These are phyloP conservation scores for Clavaria fumosa DNA, from an alignment of 768 basidiomycete genomes.

Conservation along the genomic window DNA sequence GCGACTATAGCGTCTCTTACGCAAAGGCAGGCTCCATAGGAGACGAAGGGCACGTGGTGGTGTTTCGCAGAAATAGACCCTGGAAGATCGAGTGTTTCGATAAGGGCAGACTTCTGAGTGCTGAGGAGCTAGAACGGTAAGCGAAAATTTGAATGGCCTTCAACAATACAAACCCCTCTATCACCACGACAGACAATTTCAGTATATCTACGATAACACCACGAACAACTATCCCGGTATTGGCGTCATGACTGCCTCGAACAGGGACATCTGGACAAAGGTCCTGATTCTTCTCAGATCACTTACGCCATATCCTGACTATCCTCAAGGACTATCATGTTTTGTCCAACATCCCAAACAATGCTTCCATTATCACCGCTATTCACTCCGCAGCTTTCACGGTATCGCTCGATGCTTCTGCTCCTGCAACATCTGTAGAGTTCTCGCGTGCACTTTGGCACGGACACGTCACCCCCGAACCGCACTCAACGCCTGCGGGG, in stretches of 20 bases:
- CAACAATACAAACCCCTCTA: conserved; percentile 1
- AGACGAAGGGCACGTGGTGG: conserved; percentile 65
- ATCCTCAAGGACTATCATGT: conserved; percentile 41
- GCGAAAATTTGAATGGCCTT: conserved; percentile 7
- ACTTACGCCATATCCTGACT: not conserved
- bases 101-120: conserved; percentile 43
- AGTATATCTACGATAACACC: conserved; percentile 55
- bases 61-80: conserved; percentile 69
- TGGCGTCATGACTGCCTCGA: conserved; percentile 62
- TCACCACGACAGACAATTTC: conserved; percentile 55
- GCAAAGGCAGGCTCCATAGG: conserved; percentile 40
- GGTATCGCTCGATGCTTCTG: conserved; percentile 59
- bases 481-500: conserved; percentile 35
- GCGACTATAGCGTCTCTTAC: conserved; percentile 66
- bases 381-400: conserved; percentile 83
- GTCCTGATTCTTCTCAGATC: conserved; percentile 20
- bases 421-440: conserved; percentile 34
- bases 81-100: conserved; percentile 63
- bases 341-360: conserved; percentile 42
- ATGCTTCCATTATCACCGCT: conserved; percentile 45
- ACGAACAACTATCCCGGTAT: conserved; percentile 50
- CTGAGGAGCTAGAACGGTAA: conserved; percentile 49
- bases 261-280: conserved; percentile 84
- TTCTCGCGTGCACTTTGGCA: conserved; percentile 72
- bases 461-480: conserved; percentile 29